phyloP scores from a whole-genome alignment of 345 rosid species.

The Garcia nutans region DNA sequence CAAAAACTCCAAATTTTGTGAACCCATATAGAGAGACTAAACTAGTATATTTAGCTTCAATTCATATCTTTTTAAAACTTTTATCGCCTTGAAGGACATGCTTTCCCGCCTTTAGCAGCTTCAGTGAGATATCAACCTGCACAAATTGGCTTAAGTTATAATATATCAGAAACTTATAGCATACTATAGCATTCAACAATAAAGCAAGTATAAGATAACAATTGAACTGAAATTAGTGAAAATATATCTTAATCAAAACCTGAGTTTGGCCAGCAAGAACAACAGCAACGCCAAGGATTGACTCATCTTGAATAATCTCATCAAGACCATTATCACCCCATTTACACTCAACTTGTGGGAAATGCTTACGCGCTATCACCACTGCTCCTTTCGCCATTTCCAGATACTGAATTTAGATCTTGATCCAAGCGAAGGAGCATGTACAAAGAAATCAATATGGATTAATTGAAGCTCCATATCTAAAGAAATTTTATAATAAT shows the following conservation, averaged over 20 bases:
- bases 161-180: neutral
- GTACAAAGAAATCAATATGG: too few relatives aligned
- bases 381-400: slow-evolving; percentile 74
- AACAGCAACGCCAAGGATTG: slow-evolving; percentile 78
- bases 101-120: slow-evolving; percentile 83
- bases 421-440: too few relatives aligned
- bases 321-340: slow-evolving; percentile 89
- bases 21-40: neutral
- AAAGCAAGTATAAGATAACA: neutral
- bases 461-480: too few relatives aligned
- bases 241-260: slow-evolving; percentile 37
- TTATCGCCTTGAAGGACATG: slow-evolving; percentile 85
- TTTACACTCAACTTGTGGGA: slow-evolving; percentile 66
- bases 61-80: neutral
- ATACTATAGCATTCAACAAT: neutral
- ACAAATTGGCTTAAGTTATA: slow-evolving; percentile 16
- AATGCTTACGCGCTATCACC: slow-evolving; percentile 71
- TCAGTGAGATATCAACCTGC: slow-evolving; percentile 74
- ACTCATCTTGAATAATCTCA: slow-evolving; percentile 61
- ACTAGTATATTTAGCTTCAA: neutral
- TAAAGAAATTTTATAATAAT: too few relatives aligned
- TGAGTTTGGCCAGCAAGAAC: slow-evolving; percentile 88
- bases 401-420: too few relatives aligned
- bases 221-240: too few relatives aligned
- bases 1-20: neutral